Evolutionary conservation across 169 alveolate species (phyloP), one percentile per base, ranked within the genome.

Genomic region (Plasmodium berghei): DNA sequence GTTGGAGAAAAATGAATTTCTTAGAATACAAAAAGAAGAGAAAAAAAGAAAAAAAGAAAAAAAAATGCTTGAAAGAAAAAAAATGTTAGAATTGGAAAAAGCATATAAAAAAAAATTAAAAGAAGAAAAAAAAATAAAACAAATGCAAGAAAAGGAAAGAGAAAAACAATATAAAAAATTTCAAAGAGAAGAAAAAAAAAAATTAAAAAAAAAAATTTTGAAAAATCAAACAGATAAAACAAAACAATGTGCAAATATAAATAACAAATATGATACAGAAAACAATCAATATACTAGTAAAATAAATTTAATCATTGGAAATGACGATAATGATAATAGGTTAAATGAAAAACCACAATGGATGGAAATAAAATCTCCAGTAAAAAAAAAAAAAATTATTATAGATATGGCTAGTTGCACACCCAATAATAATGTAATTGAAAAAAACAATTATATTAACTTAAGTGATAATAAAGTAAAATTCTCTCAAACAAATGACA

Each of bases 71-170:
- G 59, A 66, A 42, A 66, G 46, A 66, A 56, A 66, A 40, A 56
- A 66, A 42, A n/a, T 66, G 14, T 16, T 66, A 1, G 46, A 34
- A 74, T 48, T 26, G 20, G 10, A 22, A n/a, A 49, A 69, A 34
- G 67, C 40, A 55, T 56, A 72, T 28, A 56, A 56, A 18, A 55
- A 72, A 58, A 72, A 49, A 48, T 9, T 48, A 22, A 71, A 55
- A 54, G 71, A 40, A 40, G 45, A 40, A 52, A 72, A 40, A 55
- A 72, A 56, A 34, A 3, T 34, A 54, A 55, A 66, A 74, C 18
- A 48, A 14, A 45, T 14, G 24, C 49, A 69, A 34, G 67, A 72
- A 34, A 64, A 28, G 10, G n/a, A 28, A 64, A 64, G 20, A 72
- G n/a, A 40, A 5, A 14, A 20, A 66, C 18, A 16, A 42, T 54